These are phyloP conservation scores for Oryza longistaminata DNA, from an alignment of 176 grass and related monocot species.

Conservation along the genomic window DNA sequence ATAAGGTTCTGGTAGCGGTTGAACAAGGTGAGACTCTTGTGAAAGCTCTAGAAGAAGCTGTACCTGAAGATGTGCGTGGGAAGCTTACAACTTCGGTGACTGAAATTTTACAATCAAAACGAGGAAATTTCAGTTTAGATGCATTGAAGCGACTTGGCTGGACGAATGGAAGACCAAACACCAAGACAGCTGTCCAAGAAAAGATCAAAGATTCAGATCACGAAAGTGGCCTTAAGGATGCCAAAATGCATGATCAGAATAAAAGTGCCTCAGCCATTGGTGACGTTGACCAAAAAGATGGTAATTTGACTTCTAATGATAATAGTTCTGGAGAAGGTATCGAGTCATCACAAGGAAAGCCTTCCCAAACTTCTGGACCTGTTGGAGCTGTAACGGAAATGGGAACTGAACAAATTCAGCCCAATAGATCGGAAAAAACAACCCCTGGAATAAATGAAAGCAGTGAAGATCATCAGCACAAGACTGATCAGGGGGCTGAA, in stretches of 20 bases:
- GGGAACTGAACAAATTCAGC: constrained; percentile 39
- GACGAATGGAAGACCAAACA: constrained; percentile 46
- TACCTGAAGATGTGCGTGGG: constrained; percentile 94
- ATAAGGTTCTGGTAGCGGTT: constrained; percentile 81
- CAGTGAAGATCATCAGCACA: constrained; percentile 42
- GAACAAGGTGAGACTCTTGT: constrained; percentile 80
- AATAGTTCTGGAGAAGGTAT: constrained; percentile 42
- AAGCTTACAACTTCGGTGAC: constrained; percentile 67
- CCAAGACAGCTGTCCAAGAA: constrained; percentile 51
- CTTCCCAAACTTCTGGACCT: constrained; percentile 46
- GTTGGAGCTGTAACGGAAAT: constrained; percentile 45
- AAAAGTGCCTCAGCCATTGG: constrained; percentile 27
- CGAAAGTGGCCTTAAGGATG: constrained; percentile 42
- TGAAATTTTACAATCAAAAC: constrained; percentile 73
- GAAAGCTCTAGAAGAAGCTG: constrained; percentile 94
- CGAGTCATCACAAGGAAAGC: constrained; percentile 37
- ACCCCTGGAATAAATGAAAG: constrained; percentile 35
- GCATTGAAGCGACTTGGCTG: constrained; percentile 57
- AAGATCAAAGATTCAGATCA: constrained; percentile 48
- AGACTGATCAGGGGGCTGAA: constrained; percentile 14
- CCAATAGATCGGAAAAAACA: constrained; percentile 46
- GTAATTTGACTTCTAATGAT: constrained; percentile 40
- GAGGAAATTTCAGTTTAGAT: constrained; percentile 63
- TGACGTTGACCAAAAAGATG: constrained; percentile 40
- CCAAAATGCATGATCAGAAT: constrained; percentile 44